Conservation (phyloP, 176 grass and related monocot genomes). For the Carex littledalei region DNA sequence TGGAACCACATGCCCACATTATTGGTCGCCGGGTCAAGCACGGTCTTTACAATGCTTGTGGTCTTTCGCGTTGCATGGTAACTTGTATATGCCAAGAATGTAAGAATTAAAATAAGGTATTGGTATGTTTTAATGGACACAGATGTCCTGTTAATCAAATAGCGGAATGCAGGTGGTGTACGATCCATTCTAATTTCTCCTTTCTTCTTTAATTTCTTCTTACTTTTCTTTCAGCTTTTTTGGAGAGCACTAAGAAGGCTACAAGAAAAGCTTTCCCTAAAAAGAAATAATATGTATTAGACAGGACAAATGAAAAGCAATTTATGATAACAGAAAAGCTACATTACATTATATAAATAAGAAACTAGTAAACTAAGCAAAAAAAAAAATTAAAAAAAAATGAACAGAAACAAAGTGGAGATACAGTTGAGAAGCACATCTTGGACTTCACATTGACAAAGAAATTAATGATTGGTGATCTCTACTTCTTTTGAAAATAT, state of each 20-base stretch:
- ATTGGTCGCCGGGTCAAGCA: constrained; percentile 47
- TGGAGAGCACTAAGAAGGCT: background rate
- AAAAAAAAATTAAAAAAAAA: background rate
- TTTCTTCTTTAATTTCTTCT: background rate
- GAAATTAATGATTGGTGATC: background rate
- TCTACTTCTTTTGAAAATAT: background rate
- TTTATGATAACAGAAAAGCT: background rate
- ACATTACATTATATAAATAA: background rate
- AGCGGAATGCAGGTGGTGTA: constrained; percentile 20
- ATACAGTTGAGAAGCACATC: background rate
- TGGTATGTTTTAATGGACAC: constrained; percentile 31
- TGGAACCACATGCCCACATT: constrained; percentile 41
- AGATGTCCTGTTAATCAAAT: background rate
- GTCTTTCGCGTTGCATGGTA: constrained; percentile 74
- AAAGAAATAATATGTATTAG: background rate
- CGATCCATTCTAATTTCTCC: background rate
- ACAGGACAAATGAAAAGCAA: background rate
- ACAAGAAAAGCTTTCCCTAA: background rate
- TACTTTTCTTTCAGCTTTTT: background rate
- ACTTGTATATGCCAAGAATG: constrained; percentile 68
- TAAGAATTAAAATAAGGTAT: constrained; percentile 58
- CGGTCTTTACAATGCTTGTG: constrained; percentile 69
- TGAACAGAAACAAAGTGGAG: background rate
- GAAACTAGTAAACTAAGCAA: background rate
- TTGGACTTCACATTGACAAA: background rate